These are phyloP conservation scores for Myriangium duriaei DNA, from an alignment of 2,329 filamentous ascomycete species.

Conservation along the genomic window DNA sequence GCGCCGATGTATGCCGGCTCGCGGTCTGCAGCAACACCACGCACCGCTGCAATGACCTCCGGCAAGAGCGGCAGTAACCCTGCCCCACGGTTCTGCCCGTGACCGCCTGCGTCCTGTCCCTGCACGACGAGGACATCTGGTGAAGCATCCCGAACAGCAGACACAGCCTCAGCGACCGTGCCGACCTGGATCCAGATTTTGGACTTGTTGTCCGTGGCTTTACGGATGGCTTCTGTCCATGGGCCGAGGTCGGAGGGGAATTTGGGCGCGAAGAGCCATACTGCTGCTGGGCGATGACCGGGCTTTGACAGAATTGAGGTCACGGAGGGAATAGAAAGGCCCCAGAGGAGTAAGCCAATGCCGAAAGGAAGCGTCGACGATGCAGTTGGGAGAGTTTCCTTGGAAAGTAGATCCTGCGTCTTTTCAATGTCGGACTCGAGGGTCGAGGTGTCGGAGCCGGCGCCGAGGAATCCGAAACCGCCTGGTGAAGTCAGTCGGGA, in stretches of 20 bases:
- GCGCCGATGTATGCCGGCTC: conserved; percentile 35
- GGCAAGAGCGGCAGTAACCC: conserved; percentile 46
- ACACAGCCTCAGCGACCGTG: conserved; percentile 43
- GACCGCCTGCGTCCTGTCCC: conserved; percentile 52
- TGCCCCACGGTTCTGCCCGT: conserved; percentile 44
- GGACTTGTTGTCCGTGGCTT: conserved; percentile 22
- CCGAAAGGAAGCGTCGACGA: conserved; percentile 36
- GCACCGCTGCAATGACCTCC: conserved; percentile 40
- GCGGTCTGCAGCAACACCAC: conserved; percentile 1
- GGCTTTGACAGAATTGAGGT: conserved; percentile 37
- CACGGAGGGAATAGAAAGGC: conserved; percentile 28
- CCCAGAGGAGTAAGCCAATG: conserved; percentile 49
- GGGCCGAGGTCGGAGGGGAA: conserved; percentile 26
- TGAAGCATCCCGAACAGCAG: conserved; percentile 32
- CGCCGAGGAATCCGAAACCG: conserved; percentile 32
- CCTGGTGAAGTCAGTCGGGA: conserved; percentile 16
- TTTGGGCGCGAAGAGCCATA: conserved; percentile 55
- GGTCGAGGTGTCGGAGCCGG: conserved; percentile 24
- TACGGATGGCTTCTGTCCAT: conserved; percentile 22
- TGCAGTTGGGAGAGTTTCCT: conserved; percentile 6
- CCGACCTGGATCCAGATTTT: conserved; percentile 50
- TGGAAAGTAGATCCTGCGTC: conserved; percentile 15
- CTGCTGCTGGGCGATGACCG: conserved; percentile 42
- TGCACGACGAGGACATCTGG: conserved; percentile 50
- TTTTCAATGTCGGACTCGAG: conserved; percentile 18